Evolutionary conservation across 305 asterid genomes (phyloP).

Genomic region (Solanum aculeatissimum): DNA sequence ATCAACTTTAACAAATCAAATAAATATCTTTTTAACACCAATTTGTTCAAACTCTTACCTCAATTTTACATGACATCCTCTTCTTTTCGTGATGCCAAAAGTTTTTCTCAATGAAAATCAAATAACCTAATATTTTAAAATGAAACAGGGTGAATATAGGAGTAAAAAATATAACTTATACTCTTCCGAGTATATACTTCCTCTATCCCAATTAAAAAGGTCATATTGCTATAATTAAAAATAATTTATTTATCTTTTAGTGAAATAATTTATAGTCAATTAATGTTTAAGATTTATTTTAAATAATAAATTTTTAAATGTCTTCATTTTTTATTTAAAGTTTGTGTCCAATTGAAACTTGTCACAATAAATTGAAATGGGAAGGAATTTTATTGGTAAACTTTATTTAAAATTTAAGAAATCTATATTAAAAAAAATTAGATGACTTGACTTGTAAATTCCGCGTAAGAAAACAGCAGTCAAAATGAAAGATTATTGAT

Average conservation of each 20-base stretch:
- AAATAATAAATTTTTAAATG: too few relatives aligned
- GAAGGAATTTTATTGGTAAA: not conserved
- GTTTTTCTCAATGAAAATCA: too few relatives aligned
- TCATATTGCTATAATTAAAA: not conserved
- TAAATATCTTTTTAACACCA: not conserved
- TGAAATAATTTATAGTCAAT: too few relatives aligned
- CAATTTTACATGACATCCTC: not conserved
- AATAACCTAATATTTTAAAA: too few relatives aligned
- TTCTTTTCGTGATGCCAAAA: not conserved
- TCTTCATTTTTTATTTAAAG: too few relatives aligned
- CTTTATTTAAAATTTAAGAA: not conserved
- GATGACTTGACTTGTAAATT: not conserved
- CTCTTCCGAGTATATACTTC: not conserved
- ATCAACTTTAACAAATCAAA: not conserved
- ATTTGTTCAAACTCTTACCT: not conserved
- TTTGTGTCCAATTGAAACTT: too few relatives aligned
- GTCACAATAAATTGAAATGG: too few relatives aligned
- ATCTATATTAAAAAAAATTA: not conserved
- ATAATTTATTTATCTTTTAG: not conserved
- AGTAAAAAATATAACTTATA: not conserved
- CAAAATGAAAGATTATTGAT: not conserved
- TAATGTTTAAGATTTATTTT: too few relatives aligned
- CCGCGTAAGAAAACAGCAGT: not conserved
- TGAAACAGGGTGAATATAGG: too few relatives aligned
- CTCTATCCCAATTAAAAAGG: not conserved